Conservation (phyloP, 345 rosid species). For the Murraya paniculata region DNA sequence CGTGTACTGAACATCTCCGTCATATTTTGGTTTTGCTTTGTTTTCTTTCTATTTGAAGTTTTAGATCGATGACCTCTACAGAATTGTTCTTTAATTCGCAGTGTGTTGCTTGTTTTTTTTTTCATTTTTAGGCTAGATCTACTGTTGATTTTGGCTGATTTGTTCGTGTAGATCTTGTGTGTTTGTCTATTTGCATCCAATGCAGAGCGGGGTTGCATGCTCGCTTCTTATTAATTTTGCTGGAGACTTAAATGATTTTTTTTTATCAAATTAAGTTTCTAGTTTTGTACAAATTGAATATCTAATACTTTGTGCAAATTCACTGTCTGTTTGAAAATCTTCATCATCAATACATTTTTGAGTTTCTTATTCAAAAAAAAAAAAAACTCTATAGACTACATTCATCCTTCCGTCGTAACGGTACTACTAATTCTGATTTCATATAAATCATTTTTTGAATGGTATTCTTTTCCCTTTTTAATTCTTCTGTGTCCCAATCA, state of each 20-base stretch:
- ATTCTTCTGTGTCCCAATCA: neutral
- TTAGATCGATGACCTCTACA: neutral
- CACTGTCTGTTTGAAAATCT: neutral
- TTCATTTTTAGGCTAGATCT: slow-evolving; percentile 3
- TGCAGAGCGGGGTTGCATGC: neutral
- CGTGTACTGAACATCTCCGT: neutral
- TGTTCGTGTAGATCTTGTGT: slow-evolving; percentile 11
- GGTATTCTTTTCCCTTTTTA: neutral
- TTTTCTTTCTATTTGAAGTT: neutral
- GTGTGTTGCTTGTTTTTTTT: neutral
- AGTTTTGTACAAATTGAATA: too few relatives aligned
- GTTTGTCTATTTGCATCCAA: neutral
- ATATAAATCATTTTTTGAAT: neutral
- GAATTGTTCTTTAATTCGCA: neutral
- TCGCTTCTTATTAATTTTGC: neutral
- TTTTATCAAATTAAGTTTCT: neutral
- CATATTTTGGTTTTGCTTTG: neutral
- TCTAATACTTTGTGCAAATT: neutral
- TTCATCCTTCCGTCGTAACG: neutral
- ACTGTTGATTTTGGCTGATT: neutral
- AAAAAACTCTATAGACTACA: neutral
- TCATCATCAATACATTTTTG: too few relatives aligned
- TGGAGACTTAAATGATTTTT: neutral
- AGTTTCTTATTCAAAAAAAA: too few relatives aligned
- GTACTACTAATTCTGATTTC: neutral